Conservation (phyloP, 2,329 filamentous ascomycete genomes). For the Verticillium albo-atrum region DNA sequence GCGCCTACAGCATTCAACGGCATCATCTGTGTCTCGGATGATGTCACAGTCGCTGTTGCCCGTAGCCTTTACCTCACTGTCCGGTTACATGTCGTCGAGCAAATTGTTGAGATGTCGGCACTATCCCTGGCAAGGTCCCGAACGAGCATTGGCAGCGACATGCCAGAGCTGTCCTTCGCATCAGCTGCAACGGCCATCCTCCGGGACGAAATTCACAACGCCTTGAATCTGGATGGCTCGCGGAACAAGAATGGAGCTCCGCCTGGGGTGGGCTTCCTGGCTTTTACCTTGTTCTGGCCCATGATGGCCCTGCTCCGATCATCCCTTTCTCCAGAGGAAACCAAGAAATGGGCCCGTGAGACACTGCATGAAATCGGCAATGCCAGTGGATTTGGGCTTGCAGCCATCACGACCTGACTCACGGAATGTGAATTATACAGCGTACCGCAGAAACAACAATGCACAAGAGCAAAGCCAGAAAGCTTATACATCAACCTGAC, state of each 20-base stretch:
- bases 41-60: conserved; percentile 12
- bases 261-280: not conserved
- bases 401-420: not conserved
- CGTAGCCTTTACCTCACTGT: not conserved
- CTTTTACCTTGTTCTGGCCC: not conserved
- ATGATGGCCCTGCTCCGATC: not conserved
- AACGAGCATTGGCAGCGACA: not conserved
- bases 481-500: not conserved
- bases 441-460: not conserved
- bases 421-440: not conserved
- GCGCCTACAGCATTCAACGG: not conserved
- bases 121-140: not conserved
- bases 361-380: not conserved
- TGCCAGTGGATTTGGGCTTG: not conserved
- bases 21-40: conserved; percentile 5
- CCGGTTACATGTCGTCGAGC: not conserved
- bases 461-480: not conserved
- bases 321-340: not conserved
- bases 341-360: not conserved
- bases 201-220: not conserved
- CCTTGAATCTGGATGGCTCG: not conserved
- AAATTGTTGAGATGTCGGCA: not conserved
- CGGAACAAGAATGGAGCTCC: not conserved
- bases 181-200: not conserved
- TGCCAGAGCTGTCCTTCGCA: not conserved